Evolutionary conservation across 192 early-diverging fungal species (phyloP), one percentile per base, ranked within the genome.

Genomic region (Podila clonocystis): DNA sequence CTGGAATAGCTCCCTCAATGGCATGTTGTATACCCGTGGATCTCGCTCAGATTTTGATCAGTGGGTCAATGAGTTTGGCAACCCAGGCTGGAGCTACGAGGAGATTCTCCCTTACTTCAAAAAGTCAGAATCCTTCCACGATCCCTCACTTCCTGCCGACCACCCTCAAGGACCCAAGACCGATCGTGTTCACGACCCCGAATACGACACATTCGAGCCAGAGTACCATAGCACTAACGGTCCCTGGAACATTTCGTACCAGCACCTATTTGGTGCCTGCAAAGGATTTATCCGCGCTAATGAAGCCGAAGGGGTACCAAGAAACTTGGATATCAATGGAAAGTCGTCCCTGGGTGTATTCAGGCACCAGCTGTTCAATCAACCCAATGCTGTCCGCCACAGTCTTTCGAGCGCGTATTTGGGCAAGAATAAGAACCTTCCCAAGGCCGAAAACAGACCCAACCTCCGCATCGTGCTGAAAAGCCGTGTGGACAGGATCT

Each of bases 1-100:
- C 2, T 17, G 41, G 52, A 9, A 26, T 55, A 55, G 52, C n/a
- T 55, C 52, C n/a, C 50, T 68, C 52, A 68, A 68, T 28, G 50
- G 50, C 26, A 68, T 68, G 67, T n/a, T 68, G 11, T 68, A 68
- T 26, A 68, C 67, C 26, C 67, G 67, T 17, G 67, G 67, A 22
- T 28, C 67, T 0, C n/a, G 50, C 29, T 50, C 22, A 55, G 67
- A 68, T n/a, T 68, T 58, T 9, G 55, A 68, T 17, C 28, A 33
- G 45, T 73, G 72, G 72, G 72, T 26, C 9, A 31, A 57, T 28
- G 22, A 58, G 30, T 28, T 55, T 12, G 82, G 70, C 19, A 73
- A 72, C 38, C 65, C 62, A 6, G 82, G 74, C 4, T 83, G 82
- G 82, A 72, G 68, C 15, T 83, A 75, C 48, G 52, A 73, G 7